Evolutionary conservation across 1,284 basidiomycete species (phyloP).

Genomic region (Trametes versicolor): DNA sequence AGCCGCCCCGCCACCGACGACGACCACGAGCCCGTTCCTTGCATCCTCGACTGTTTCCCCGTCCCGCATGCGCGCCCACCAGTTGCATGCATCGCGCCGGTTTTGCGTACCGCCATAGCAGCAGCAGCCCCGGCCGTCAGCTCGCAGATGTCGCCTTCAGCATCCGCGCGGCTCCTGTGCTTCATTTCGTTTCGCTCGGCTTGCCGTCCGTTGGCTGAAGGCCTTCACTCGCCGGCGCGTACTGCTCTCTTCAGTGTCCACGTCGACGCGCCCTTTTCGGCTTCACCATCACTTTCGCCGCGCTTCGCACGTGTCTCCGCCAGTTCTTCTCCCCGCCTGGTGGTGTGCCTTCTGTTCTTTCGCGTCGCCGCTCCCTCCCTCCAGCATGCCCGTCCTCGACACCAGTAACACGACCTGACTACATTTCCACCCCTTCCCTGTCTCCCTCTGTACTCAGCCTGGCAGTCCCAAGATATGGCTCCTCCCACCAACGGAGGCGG

Average conservation of each 20-base stretch:
- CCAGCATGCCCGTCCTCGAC: constrained; percentile 40
- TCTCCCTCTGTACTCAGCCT: constrained; percentile 58
- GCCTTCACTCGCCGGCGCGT: constrained; percentile 36
- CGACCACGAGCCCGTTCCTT: constrained; percentile 41
- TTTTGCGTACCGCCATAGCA: constrained; percentile 26
- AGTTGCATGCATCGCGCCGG: constrained; percentile 28
- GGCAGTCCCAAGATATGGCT: constrained; percentile 83
- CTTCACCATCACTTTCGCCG: constrained; percentile 25
- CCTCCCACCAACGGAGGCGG: constrained; percentile 62
- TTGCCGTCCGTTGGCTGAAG: constrained; percentile 46
- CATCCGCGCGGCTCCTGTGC: constrained; percentile 21
- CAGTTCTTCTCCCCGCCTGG: constrained; percentile 26
- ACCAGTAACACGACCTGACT: constrained; percentile 47
- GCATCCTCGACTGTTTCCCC: constrained; percentile 44
- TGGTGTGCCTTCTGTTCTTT: constrained; percentile 32
- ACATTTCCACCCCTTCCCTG: constrained; percentile 38
- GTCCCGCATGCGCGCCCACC: constrained; percentile 46
- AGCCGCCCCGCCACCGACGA: constrained; percentile 55
- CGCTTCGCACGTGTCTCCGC: constrained; percentile 29
- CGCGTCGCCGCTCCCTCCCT: constrained; percentile 36
- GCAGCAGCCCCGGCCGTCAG: constrained; percentile 39
- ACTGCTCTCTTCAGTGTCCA: constrained; percentile 28
- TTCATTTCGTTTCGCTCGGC: constrained; percentile 26
- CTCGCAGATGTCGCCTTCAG: constrained; percentile 38
- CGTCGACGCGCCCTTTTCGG: constrained; percentile 35